phyloP scores from a whole-genome alignment of 2,329 filamentous ascomycete genomes.

The Pseudogymnoascus sp. region DNA sequence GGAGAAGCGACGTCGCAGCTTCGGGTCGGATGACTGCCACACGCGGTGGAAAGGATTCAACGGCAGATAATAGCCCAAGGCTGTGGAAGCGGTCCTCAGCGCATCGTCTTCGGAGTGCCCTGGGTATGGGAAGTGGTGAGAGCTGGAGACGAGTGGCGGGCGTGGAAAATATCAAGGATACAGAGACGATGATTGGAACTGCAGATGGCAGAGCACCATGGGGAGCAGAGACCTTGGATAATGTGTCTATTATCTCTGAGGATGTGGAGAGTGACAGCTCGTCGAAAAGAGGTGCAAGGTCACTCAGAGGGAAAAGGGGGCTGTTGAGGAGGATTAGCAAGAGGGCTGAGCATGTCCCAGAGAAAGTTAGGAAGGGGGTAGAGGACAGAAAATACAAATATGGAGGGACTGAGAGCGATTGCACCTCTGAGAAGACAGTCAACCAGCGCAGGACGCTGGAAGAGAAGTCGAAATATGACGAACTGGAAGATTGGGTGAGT shows the following conservation, averaged over 20 bases:
- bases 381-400: background rate
- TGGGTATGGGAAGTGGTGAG: background rate
- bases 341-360: background rate
- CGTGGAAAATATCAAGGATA: background rate
- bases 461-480: background rate
- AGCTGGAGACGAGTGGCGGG: background rate
- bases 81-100: background rate
- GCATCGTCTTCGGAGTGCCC: background rate
- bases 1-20: background rate
- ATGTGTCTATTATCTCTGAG: background rate
- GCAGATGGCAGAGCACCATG: background rate
- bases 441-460: background rate
- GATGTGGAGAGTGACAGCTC: background rate
- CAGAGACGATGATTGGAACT: background rate
- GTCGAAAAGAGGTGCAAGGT: background rate
- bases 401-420: no score
- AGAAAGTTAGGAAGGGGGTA: background rate
- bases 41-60: background rate
- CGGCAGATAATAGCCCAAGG: background rate
- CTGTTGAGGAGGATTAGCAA: background rate
- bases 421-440: background rate
- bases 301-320: background rate
- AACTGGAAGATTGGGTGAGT: background rate
- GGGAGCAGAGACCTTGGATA: background rate
- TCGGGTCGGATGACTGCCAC: background rate